Evolutionary conservation across 768 basidiomycete genomes (phyloP).

Genomic region (Tulasnella sp.): DNA sequence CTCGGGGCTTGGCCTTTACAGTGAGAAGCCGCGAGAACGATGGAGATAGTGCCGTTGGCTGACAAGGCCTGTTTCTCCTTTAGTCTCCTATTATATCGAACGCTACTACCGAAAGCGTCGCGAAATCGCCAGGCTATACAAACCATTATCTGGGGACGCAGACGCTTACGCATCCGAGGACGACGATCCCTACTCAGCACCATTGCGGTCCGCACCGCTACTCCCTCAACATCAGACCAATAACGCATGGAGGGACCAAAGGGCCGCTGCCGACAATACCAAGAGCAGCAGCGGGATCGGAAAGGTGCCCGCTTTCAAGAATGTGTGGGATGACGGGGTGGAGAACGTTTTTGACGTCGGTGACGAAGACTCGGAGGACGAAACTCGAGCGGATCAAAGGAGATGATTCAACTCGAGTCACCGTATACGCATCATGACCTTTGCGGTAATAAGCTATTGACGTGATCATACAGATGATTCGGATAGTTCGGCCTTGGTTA

Average conservation of each 20-base stretch:
- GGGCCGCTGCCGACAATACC: not conserved
- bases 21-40: conserved; percentile 25
- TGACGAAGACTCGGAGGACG: conserved; percentile 41
- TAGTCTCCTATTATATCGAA: conserved; percentile 48
- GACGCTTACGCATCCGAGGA: conserved; percentile 32
- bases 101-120: conserved; percentile 64
- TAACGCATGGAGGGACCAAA: conserved; percentile 16
- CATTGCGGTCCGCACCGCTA: conserved; percentile 37
- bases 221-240: conserved; percentile 46
- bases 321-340: conserved; percentile 62
- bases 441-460: not conserved
- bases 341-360: conserved; percentile 66
- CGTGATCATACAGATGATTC: too few relatives aligned
- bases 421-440: too few relatives aligned
- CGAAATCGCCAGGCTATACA: conserved; percentile 76
- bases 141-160: conserved; percentile 47
- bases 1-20: conserved; percentile 55
- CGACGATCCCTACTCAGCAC: conserved; percentile 28
- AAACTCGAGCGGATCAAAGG: conserved; percentile 3
- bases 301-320: conserved; percentile 26
- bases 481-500: too few relatives aligned
- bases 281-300: conserved; percentile 17
- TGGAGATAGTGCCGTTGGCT: not conserved
- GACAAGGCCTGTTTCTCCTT: not conserved
- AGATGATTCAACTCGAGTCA: not conserved